Evolutionary conservation across 352 stramenopile species (phyloP).

Genomic region (Phytophthora multivora): DNA sequence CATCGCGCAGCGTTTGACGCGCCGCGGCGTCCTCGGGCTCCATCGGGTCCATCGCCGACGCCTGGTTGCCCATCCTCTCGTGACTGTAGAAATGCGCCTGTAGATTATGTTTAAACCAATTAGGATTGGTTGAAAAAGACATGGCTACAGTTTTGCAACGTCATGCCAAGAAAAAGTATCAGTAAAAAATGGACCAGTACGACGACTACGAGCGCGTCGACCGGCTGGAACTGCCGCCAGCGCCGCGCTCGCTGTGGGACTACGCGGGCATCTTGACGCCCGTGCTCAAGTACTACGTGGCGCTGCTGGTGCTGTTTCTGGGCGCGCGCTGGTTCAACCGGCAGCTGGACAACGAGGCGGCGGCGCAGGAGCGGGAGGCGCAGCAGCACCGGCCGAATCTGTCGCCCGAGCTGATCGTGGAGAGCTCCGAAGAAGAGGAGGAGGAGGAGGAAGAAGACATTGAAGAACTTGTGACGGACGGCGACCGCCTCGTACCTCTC

Average conservation of each 20-base stretch:
- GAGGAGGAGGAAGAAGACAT: conserved; percentile 56
- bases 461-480: conserved; percentile 75
- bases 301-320: conserved; percentile 63
- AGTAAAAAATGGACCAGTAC: conserved; percentile 8
- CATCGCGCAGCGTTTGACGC: conserved; percentile 15
- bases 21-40: conserved; percentile 1
- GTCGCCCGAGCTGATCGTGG: conserved; percentile 52
- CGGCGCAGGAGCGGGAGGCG: conserved; percentile 44
- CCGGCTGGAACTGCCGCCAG: conserved; percentile 29
- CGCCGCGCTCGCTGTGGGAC: conserved; percentile 57
- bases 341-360: conserved; percentile 56
- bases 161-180: not conserved
- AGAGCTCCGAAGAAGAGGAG: conserved; percentile 58
- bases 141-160: conserved; percentile 6
- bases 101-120: too few species aligned
- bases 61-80: conserved; percentile 31
- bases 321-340: conserved; percentile 65
- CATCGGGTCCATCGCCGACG: conserved; percentile 11
- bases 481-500: conserved; percentile 49
- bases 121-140: too few species aligned
- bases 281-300: conserved; percentile 81
- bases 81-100: conserved; percentile 23
- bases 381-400: conserved; percentile 42
- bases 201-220: conserved; percentile 14
- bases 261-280: conserved; percentile 56